Evolutionary conservation across 2,329 filamentous ascomycete species (phyloP), one percentile per base, ranked within the genome.

Genomic region (Penicillium vulpinum): DNA sequence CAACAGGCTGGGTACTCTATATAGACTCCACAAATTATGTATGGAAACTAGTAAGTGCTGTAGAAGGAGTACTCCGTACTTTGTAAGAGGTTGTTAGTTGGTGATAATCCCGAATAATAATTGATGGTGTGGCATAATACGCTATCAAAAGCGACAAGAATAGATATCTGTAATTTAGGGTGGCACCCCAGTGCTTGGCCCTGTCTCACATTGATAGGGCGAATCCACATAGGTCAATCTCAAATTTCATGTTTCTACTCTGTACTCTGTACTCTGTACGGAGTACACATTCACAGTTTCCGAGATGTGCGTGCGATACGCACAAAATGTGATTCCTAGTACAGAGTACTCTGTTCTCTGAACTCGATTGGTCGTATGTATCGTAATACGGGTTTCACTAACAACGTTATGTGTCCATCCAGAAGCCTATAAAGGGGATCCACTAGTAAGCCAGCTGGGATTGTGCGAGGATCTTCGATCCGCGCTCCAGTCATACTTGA

Each of bases 121-220:
- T 38, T 33, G 38, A 10, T 39, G 29, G 38, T 22, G 39, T 31
- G 24, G 26, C 18, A 55, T 55, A 18, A 15, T n/a, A n/a, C n/a
- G 31, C 31, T 35, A 13, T 28, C 52, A 40, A 5, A 16, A 21
- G n/a, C 3, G 47, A 51, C 28, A 38, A 51, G 39, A 55, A 55
- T 56, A 55, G 39, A 50, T 33, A 26, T 51, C 47, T 26, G 47
- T 45, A 26, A 51, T 24, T 26, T 45, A 26, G 39, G 33, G 47
- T 33, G 47, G 35, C 36, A 33, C 51, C 36, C 15, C 5, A 44
- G 57, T 52, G 56, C 56, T 59, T 55, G 53, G 54, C 50, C 36
- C 2, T 65, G 63, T 65, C 63, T 64, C 63, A 64, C 56, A 40
- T 65, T 64, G 35, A 64, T 43, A 35, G 35, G 44, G 22, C 21